Evolutionary conservation across 306 rosid genomes (phyloP), one percentile per base, ranked within the genome.

Genomic region (Vachellia collinsii): DNA sequence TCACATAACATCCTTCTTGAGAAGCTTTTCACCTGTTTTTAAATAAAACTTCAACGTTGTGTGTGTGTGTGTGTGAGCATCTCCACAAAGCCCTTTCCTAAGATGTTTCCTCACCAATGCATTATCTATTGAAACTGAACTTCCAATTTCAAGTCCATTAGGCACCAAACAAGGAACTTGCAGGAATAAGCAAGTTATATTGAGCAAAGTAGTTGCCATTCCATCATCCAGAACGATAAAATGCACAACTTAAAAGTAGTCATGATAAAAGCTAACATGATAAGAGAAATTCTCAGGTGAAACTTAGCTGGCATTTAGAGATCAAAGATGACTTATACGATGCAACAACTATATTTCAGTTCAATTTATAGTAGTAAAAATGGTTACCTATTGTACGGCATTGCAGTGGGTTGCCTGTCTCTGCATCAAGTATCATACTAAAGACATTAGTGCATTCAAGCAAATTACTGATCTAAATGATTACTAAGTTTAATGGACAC

Each of bases 321-420:
- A 61, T 48, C 48, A 59, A 71, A 12, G 34, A 48, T 25, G 34
- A 39, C 76, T 70, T 23, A 69, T 59, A 53, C 41, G 76, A 75
- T 29, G 53, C 44, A 78, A 64, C 34, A 44, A 0, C 8, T 25
- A 67, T 53, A 36, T 71, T 76, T 47, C 29, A 44, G 69, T 37
- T 70, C 44, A 11, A 16, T 8, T 29, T 48, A 7, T 68, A 20
- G 42, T 29, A 76, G 78, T 20, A 72, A 80, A 70, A 17, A 76
- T 77, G 11, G n/a, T 81, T 88, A 93, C 97, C 87, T 23, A 22
- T 70, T 54, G 91, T 78, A 7, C 91, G 94, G 69, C 94, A 91
- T 70, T 88, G 83, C 79, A 88, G 80, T 8, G 85, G 90, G 75
- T 83, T 90, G 63, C 89, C 92, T 5, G 81, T 90, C 79, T 84